phyloP scores from a whole-genome alignment of 2,329 filamentous ascomycete species.

The Colletotrichum destructivum region DNA sequence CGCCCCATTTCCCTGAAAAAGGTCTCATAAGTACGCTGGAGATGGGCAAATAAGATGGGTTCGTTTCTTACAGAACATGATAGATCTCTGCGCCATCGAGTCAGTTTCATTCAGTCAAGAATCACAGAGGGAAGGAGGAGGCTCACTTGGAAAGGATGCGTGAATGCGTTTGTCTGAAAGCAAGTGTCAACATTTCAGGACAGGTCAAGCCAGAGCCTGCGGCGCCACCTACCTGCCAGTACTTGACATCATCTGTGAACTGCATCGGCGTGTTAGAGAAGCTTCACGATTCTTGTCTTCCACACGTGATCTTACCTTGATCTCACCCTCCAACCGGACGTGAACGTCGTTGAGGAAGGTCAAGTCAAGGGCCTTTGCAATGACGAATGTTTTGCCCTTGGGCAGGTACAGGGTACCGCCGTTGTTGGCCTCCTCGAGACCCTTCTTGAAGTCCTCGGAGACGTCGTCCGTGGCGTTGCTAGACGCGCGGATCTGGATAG shows the following conservation, averaged over 20 bases:
- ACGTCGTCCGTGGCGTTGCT: slow-evolving; percentile 70
- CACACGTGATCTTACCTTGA: slow-evolving; percentile 46
- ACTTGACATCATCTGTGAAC: slow-evolving; percentile 61
- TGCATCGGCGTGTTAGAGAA: slow-evolving; percentile 14
- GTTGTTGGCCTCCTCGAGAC: slow-evolving; percentile 69
- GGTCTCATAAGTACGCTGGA: not conserved
- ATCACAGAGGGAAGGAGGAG: fast-evolving
- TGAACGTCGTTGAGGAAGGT: slow-evolving; percentile 72
- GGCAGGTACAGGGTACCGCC: slow-evolving; percentile 71
- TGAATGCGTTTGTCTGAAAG: slow-evolving; percentile 54
- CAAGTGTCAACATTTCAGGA: not conserved
- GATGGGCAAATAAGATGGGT: not conserved
- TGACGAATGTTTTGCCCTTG: slow-evolving; percentile 68
- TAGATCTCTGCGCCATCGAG: slow-evolving; percentile 57
- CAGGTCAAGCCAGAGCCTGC: no score
- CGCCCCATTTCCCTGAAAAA: slow-evolving; percentile 71
- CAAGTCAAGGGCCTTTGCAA: slow-evolving; percentile 72
- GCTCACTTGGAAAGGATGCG: slow-evolving; percentile 56
- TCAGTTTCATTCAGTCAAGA: not conserved
- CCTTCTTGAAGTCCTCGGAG: slow-evolving; percentile 68
- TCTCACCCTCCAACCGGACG: slow-evolving; percentile 71
- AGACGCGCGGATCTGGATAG: slow-evolving; percentile 51
- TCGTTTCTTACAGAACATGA: slow-evolving; percentile 62
- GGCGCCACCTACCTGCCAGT: slow-evolving; percentile 53
- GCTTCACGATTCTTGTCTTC: not conserved